Evolutionary conservation across 1,284 basidiomycete genomes (phyloP), one percentile per base, ranked within the genome.

Genomic region (Cutaneotrichosporon cavernicola): DNA sequence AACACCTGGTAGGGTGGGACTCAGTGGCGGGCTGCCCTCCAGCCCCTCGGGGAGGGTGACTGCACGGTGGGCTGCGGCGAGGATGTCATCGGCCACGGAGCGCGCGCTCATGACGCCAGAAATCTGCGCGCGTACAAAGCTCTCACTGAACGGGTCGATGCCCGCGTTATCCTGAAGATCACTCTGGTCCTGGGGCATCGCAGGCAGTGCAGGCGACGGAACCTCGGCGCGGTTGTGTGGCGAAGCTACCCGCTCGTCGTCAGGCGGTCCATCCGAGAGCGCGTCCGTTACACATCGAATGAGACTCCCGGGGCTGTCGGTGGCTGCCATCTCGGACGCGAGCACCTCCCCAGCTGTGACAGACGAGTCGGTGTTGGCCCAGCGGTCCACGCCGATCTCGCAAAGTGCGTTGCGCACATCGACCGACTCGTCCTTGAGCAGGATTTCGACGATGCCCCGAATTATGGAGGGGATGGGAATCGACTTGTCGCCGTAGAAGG

Each of bases 301-400:
- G 69, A 92, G 92, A 74, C 89, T 87, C 71, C 86, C 88, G 73
- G 92, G 78, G 18, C 91, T 91, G 58, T 86, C 83, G 9, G 86
- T 85, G 74, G 91, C 91, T 13, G 89, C 89, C 22, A 26, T 30
- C 22, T 32, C 47, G 9, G 55, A 34, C 22, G 26, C 53, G 14
- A 67, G 53, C 13, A 58, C 60, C 11, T 43, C 21, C 4, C 26
- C 46, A 8, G 65, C 53, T 2, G 53, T 26, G 36, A 16, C 18
- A 21, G 16, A 5, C 32, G 47, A 38, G 36, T 60, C 31, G 22
- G 21, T 22, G 11, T 22, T 47, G 13, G 21, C 62, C 60, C 73
- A 65, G 8, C 65, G 60, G 31, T 70, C 65, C 32, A 72, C 58
- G 32, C 76, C 71, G 49, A 78, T 68, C 40, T 66, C 61, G 4